Percentiles rank a stretch among this genome's conserved stretches.
phyloP scores from a whole-genome alignment of 805 yeast species.

The Barnettozyma vustinii region DNA sequence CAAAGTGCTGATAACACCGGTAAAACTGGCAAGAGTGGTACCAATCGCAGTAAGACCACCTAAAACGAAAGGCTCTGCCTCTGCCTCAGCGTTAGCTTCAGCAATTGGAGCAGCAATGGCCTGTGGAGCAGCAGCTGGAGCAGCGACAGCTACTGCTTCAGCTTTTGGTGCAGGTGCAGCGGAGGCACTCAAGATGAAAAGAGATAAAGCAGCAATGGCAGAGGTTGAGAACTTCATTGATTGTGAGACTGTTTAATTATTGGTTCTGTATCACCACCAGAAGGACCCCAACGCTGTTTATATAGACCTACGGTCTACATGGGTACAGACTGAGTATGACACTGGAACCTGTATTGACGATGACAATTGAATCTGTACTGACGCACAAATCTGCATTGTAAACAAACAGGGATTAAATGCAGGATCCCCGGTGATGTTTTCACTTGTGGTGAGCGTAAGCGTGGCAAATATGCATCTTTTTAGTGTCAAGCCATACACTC shows the following conservation, averaged over 20 bases:
- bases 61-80: constrained; percentile 1
- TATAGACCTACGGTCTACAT: no score
- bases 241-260: no score
- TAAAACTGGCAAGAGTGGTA: neutral
- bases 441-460: neutral
- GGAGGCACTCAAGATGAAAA: constrained; percentile 26
- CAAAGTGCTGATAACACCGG: constrained; percentile 4
- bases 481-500: neutral
- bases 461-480: neutral
- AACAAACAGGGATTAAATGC: neutral
- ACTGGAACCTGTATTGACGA: no score
- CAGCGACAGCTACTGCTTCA: constrained; percentile 10
- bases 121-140: constrained; percentile 9
- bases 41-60: constrained; percentile 4
- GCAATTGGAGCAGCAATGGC: constrained; percentile 10
- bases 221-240: constrained; percentile 26
- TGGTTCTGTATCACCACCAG: no score
- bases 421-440: neutral
- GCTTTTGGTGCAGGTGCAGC: constrained; percentile 17
- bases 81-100: constrained; percentile 1
- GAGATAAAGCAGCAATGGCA: constrained; percentile 27
- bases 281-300: no score
- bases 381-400: neutral
- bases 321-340: no score
- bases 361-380: no score